Conservation (phyloP, 1,284 basidiomycete genomes). For the Thelephora terrestris region DNA sequence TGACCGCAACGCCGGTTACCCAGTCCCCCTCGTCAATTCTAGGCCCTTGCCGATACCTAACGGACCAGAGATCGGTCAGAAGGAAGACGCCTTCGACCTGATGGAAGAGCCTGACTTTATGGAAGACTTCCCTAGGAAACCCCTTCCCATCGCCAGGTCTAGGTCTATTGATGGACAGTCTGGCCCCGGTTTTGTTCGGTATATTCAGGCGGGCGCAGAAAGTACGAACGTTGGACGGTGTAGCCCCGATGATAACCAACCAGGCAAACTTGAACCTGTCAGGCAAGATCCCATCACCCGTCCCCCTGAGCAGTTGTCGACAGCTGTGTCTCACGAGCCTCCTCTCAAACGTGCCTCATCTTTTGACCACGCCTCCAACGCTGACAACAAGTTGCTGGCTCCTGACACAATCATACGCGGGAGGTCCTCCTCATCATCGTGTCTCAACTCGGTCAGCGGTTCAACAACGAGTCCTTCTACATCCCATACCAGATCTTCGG, state of each 20-base stretch:
- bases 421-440: conserved; percentile 13
- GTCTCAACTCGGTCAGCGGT: conserved; percentile 18
- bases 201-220: conserved; percentile 16
- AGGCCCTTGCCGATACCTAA: conserved; percentile 7
- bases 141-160: conserved; percentile 8
- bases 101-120: conserved; percentile 49
- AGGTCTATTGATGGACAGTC: conserved; percentile 11
- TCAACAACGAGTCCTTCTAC: conserved; percentile 23
- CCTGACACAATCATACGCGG: conserved; percentile 17
- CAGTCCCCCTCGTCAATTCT: conserved; percentile 10
- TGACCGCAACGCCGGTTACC: conserved; percentile 7
- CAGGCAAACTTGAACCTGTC: not conserved
- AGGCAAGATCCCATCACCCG: not conserved
- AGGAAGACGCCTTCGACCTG: conserved; percentile 53
- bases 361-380: conserved; percentile 3
- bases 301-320: not conserved
- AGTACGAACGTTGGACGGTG: conserved; percentile 19
- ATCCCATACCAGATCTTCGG: conserved; percentile 19
- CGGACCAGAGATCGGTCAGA: conserved; percentile 23
- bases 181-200: conserved; percentile 12
- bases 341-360: not conserved
- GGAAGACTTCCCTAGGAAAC: conserved; percentile 25
- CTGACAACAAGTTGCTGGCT: conserved; percentile 17
- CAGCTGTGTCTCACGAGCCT: not conserved
- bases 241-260: conserved; percentile 8